These are phyloP conservation scores for Batrachochytrium dendrobatidis DNA, from an alignment of 371 early-diverging fungal genomes.

Conservation along the genomic window DNA sequence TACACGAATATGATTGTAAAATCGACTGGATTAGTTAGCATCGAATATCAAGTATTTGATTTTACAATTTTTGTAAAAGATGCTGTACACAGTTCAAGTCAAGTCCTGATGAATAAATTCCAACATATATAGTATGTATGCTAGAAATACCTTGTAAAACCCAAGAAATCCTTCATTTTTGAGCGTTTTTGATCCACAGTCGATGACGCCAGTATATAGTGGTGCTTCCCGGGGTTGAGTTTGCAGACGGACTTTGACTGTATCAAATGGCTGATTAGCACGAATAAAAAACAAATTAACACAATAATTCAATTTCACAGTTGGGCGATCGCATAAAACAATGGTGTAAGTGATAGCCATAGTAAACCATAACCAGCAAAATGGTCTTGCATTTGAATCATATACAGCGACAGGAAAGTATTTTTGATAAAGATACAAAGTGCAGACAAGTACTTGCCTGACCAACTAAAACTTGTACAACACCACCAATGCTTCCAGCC, in stretches of 20 bases:
- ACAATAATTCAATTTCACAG: no score
- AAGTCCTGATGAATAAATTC: constrained; percentile 39
- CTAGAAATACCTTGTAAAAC: constrained; percentile 7
- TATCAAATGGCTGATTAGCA: constrained; percentile 43
- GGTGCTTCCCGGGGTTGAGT: constrained; percentile 36
- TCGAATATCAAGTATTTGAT: no score
- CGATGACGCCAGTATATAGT: constrained; percentile 34
- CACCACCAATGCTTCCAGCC: constrained; percentile 47
- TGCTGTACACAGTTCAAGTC: constrained; percentile 20
- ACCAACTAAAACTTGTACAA: constrained; percentile 37
- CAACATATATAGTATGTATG: constrained; percentile 23
- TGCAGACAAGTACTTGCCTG: constrained; percentile 16
- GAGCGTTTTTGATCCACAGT: constrained; percentile 40
- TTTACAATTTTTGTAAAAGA: no score
- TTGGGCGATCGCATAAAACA: no score
- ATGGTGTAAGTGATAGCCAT: no score
- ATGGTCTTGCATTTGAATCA: no score
- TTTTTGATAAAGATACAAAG: no score
- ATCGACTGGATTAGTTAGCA: no score
- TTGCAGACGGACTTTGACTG: constrained; percentile 50
- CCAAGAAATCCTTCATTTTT: constrained; percentile 32
- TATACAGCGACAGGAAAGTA: no score
- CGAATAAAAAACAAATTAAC: no score
- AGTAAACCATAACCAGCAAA: no score
- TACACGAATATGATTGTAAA: no score